Evolutionary conservation across 768 basidiomycete species (phyloP), one percentile per base, ranked within the genome.

Genomic region (Podaxis sp.): DNA sequence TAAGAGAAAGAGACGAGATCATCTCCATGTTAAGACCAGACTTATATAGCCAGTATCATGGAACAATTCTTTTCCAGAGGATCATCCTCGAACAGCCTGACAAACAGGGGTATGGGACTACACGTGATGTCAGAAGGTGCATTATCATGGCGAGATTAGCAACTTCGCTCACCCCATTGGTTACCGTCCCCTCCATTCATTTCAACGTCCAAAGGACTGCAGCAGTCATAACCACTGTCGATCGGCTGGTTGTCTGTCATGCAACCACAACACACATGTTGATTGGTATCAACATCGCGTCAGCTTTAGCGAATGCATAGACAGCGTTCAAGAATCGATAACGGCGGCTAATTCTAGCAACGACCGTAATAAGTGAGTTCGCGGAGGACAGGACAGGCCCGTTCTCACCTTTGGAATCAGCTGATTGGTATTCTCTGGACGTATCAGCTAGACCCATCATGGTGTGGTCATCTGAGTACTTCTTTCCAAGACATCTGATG

Each of bases 31-130:
- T 24, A 11, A 8, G 17, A 6, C 8, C 15, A 38, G 44, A 30
- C 38, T 63, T 63, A 63, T 56, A 63, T 57, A 63, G 36, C 30
- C 54, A 36, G 24, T 40, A 40, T 44, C 33, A 30, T 48, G 36
- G 61, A 55, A 55, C 42, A 59, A 52, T 52, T 44, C 46, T 59
- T 15, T 38, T 59, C 58, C 58, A 51, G 33, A 24, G 30, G 33
- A 24, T 38, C 33, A 39, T 39, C 48, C 36, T 59, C 36, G 7
- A 59, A 51, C 4, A 22, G 48, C 22, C 22, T 59, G 12, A 6
- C 5, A 6, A 57, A 42, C 36, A 56, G 38, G 38, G 38, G 42
- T 19, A 24, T 26, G 56, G 24, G 40, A 17, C 7, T 26, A 24
- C 56, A 57, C 56, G 56, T 57, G 56, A 57, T 24, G 56, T 44